Percentiles rank a stretch among this genome's conserved stretches.
These are phyloP conservation scores for Pleurotus eryngii DNA, from an alignment of 768 basidiomycete genomes.

Conservation along the genomic window DNA sequence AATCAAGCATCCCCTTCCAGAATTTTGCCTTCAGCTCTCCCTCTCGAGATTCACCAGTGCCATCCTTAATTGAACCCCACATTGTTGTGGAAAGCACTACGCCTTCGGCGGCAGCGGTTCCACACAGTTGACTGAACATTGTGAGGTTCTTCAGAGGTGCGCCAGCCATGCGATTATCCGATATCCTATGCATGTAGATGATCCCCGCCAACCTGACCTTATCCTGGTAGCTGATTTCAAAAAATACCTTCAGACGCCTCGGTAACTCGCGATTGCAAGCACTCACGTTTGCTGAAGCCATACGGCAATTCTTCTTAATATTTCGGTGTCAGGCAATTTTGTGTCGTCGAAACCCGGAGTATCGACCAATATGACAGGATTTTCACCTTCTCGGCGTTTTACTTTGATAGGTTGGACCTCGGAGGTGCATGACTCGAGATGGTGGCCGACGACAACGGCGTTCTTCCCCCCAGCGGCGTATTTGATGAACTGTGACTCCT, in stretches of 20 bases:
- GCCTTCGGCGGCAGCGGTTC: slow-evolving; percentile 36
- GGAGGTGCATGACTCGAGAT: slow-evolving; percentile 36
- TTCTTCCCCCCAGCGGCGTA: slow-evolving; percentile 11
- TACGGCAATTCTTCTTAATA: slow-evolving; percentile 35
- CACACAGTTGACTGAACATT: slow-evolving; percentile 48
- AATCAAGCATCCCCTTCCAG: slow-evolving; percentile 25
- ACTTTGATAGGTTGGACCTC: slow-evolving; percentile 28
- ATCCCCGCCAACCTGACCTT: slow-evolving; percentile 32
- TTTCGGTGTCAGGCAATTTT: slow-evolving; percentile 27
- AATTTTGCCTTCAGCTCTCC: slow-evolving; percentile 14
- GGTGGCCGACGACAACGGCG: slow-evolving; percentile 12
- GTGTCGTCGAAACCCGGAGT: slow-evolving; percentile 36
- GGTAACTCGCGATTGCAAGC: too few relatives aligned
- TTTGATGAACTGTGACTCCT: slow-evolving; percentile 21
- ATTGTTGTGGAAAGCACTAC: slow-evolving; percentile 48
- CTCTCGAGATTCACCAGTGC: neutral
- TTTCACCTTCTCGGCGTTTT: slow-evolving; percentile 13
- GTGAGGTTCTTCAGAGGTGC: slow-evolving; percentile 40
- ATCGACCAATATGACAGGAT: slow-evolving; percentile 34
- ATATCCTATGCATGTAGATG: slow-evolving; percentile 44
- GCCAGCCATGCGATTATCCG: slow-evolving; percentile 36
- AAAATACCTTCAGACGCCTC: too few relatives aligned
- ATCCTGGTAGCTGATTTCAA: slow-evolving; percentile 17
- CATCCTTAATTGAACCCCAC: slow-evolving; percentile 36
- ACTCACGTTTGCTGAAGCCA: slow-evolving; percentile 23